These are phyloP conservation scores for Rhynchosporium graminicola DNA, from an alignment of 2,329 filamentous ascomycete species.

Conservation along the genomic window DNA sequence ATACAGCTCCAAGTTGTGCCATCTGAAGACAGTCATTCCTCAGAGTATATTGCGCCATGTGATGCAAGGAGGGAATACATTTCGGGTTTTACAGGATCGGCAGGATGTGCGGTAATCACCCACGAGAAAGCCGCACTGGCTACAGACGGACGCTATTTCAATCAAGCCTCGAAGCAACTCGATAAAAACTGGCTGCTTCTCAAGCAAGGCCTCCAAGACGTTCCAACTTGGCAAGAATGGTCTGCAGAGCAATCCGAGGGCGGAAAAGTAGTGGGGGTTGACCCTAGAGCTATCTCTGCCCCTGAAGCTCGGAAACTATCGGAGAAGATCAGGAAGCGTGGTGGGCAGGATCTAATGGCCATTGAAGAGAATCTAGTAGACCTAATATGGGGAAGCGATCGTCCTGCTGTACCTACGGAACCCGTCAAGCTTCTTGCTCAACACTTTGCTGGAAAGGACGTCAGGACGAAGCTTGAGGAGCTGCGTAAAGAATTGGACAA, in stretches of 20 bases:
- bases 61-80: constrained; percentile 91
- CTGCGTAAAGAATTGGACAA: constrained; percentile 89
- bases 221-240: constrained; percentile 98
- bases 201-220: constrained; percentile 90
- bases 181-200: constrained; percentile 89
- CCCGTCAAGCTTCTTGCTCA: constrained; percentile 70
- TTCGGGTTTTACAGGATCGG: constrained; percentile 91
- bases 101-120: constrained; percentile 88
- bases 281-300: constrained; percentile 81
- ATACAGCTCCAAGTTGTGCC: constrained; percentile 72
- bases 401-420: constrained; percentile 75
- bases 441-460: constrained; percentile 79
- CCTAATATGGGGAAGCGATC: constrained; percentile 75
- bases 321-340: constrained; percentile 84
- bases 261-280: constrained; percentile 87
- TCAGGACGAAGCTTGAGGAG: constrained; percentile 79
- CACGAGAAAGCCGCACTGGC: constrained; percentile 84
- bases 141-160: constrained; percentile 97
- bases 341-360: constrained; percentile 73
- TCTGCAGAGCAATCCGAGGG: constrained; percentile 80
- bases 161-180: constrained; percentile 88
- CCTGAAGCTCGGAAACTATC: constrained; percentile 72
- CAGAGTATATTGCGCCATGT: constrained; percentile 96
- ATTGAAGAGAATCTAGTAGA: constrained; percentile 87
- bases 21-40: constrained; percentile 95